phyloP scores from a whole-genome alignment of 495 filamentous ascomycete genomes.

The Penicillium mononematosum region DNA sequence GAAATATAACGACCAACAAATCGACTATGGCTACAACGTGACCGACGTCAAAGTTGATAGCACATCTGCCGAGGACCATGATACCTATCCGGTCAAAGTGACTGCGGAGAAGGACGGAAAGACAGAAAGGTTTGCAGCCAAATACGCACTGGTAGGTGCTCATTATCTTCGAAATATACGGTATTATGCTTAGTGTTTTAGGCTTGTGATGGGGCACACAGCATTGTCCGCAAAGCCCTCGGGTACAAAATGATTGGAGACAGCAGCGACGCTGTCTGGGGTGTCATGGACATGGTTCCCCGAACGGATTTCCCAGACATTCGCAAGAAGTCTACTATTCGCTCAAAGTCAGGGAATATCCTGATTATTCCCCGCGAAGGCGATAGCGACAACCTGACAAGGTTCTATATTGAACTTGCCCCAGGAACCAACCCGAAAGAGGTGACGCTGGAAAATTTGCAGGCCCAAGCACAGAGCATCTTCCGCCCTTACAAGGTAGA shows the following conservation, averaged over 20 bases:
- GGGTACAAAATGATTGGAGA: constrained; percentile 74
- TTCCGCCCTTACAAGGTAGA: constrained; percentile 56
- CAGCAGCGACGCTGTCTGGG: constrained; percentile 71
- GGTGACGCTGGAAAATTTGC: constrained; percentile 52
- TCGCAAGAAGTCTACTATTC: constrained; percentile 66
- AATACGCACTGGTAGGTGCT: constrained; percentile 63
- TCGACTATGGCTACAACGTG: constrained; percentile 64
- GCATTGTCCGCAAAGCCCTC: constrained; percentile 62
- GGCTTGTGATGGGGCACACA: constrained; percentile 81
- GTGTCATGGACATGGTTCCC: constrained; percentile 80
- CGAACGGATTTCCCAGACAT: constrained; percentile 81
- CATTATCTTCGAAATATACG: neutral
- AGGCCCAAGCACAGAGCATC: constrained; percentile 56
- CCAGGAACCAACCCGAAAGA: constrained; percentile 47
- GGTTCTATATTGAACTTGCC: constrained; percentile 70
- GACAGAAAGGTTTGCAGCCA: constrained; percentile 56
- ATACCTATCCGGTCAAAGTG: constrained; percentile 54
- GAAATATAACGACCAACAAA: constrained; percentile 41
- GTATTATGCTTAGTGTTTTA: too few species aligned
- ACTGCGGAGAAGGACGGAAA: constrained; percentile 51
- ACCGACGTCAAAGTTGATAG: constrained; percentile 53
- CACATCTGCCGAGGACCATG: constrained; percentile 33
- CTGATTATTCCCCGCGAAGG: constrained; percentile 74
- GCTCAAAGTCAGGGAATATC: constrained; percentile 56
- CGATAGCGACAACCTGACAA: constrained; percentile 58